phyloP scores from a whole-genome alignment of 2,329 filamentous ascomycete species.

The Colletotrichum zoysiae region DNA sequence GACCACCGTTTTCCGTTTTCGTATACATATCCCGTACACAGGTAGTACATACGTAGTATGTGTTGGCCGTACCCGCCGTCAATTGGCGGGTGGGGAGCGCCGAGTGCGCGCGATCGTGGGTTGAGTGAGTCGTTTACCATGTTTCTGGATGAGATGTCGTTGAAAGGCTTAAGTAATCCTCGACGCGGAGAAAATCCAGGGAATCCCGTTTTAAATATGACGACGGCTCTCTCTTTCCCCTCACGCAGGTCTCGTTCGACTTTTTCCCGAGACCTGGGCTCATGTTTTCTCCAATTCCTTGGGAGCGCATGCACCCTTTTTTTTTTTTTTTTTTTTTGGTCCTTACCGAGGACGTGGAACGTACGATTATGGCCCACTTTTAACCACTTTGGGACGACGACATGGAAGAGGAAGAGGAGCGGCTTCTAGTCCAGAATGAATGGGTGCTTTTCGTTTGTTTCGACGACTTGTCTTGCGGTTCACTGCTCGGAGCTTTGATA shows the following conservation, averaged over 20 bases:
- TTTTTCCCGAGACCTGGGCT: constrained; percentile 32
- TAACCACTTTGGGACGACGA: constrained; percentile 13
- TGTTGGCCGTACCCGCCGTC: background rate
- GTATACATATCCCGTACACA: background rate
- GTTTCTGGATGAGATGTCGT: constrained; percentile 31
- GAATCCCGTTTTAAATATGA: constrained; percentile 11
- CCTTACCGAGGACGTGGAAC: background rate
- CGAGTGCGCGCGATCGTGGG: background rate
- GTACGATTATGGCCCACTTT: constrained; percentile 3
- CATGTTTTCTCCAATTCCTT: constrained; percentile 30
- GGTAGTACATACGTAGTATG: too few relatives aligned
- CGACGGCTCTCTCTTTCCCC: constrained; percentile 30
- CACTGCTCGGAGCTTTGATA: background rate
- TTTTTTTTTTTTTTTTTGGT: too few relatives aligned
- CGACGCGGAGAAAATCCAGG: background rate
- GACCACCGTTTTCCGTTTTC: constrained; percentile 4
- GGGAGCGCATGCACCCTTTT: background rate
- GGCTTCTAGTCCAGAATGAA: background rate
- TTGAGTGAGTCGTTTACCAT: background rate
- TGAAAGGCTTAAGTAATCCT: constrained; percentile 36
- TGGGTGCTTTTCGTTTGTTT: constrained; percentile 2
- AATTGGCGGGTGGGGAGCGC: background rate
- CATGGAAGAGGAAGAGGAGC: background rate
- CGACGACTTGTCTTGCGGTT: background rate
- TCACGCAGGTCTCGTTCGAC: constrained; percentile 39